Conservation (phyloP, 306 rosid genomes). For the Fagus sylvatica region DNA sequence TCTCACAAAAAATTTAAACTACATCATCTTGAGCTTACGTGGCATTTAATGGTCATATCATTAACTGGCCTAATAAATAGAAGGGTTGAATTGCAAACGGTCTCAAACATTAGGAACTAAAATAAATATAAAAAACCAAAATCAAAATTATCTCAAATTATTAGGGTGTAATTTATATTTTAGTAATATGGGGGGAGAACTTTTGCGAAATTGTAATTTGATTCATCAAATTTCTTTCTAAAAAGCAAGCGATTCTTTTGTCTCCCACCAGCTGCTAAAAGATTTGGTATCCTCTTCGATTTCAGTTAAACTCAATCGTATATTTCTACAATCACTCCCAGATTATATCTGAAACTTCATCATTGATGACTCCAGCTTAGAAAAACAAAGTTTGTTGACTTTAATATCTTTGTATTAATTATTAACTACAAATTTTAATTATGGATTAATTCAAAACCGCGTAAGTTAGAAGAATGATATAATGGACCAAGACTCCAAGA, state of each 20-base stretch:
- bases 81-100: too few species aligned
- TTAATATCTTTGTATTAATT: background rate
- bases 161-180: too few species aligned
- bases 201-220: background rate
- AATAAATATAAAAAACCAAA: too few species aligned
- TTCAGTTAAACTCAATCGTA: conserved; percentile 10
- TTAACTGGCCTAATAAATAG: too few species aligned
- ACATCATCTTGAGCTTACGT: too few species aligned
- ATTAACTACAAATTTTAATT: background rate
- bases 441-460: conserved; percentile 38
- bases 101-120: too few species aligned
- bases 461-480: conserved; percentile 29
- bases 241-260: conserved; percentile 37
- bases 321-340: background rate
- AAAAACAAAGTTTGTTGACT: conserved; percentile 12
- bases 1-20: too few species aligned
- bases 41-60: too few species aligned
- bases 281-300: conserved; percentile 46
- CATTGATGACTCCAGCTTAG: conserved; percentile 10
- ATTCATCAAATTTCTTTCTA: conserved; percentile 27
- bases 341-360: background rate
- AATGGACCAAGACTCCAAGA: background rate
- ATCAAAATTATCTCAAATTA: too few species aligned
- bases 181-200: too few species aligned
- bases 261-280: conserved; percentile 30